A percentile compares a stretch with the other conserved stretches of the same genome.
Conservation (phyloP, 306 rosid species). For the Mimosa pudica region DNA sequence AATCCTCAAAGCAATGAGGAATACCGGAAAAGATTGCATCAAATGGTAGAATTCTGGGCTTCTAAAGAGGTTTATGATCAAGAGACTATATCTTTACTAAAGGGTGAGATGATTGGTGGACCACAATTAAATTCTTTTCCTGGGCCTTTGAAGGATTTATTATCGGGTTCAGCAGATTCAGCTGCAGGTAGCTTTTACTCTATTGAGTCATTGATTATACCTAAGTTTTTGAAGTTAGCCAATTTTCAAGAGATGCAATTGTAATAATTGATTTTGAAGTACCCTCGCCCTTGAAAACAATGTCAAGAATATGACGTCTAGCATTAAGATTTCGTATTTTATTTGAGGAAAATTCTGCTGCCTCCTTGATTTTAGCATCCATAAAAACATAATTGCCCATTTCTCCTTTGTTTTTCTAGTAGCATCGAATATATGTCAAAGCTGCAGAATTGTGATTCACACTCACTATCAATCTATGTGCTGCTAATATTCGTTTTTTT, state of each 20-base stretch:
- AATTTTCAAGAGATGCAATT: slow-evolving; percentile 14
- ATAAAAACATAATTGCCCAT: neutral
- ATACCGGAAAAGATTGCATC: slow-evolving; percentile 76
- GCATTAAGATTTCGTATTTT: slow-evolving; percentile 1
- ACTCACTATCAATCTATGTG: neutral
- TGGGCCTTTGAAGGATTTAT: slow-evolving; percentile 59
- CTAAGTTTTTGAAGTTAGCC: neutral
- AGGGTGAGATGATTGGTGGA: slow-evolving; percentile 80
- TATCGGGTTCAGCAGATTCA: slow-evolving; percentile 60
- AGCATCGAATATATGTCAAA: slow-evolving; percentile 4
- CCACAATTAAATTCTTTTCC: slow-evolving; percentile 58
- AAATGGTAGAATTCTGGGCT: slow-evolving; percentile 93
- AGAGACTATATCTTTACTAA: slow-evolving; percentile 65
- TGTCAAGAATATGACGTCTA: neutral
- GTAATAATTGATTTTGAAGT: slow-evolving; percentile 10
- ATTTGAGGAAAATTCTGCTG: slow-evolving; percentile 19
- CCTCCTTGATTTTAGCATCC: slow-evolving; percentile 20
- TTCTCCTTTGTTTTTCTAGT: neutral
- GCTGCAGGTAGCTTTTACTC: slow-evolving; percentile 54
- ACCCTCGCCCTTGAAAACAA: slow-evolving; percentile 1
- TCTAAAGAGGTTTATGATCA: slow-evolving; percentile 81
- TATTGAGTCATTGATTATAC: slow-evolving; percentile 15
- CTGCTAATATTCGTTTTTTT: neutral
- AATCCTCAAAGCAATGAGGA: slow-evolving; percentile 92
- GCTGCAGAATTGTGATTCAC: slow-evolving; percentile 1